phyloP scores from a whole-genome alignment of 306 rosid genomes.

The Prosopis cineraria region DNA sequence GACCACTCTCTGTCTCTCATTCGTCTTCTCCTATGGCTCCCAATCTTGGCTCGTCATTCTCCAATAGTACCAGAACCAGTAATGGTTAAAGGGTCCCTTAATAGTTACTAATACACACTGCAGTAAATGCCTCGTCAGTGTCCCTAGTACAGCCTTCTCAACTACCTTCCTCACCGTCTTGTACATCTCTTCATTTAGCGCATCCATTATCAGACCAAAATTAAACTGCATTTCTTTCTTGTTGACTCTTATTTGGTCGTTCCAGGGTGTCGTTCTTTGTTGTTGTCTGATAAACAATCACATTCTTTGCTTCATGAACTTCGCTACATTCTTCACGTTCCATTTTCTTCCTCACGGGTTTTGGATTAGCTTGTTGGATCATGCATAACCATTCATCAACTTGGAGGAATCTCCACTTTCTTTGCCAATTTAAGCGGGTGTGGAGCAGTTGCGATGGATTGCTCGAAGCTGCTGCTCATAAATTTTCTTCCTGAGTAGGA shows the following conservation, averaged over 20 bases:
- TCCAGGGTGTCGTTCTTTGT: slow-evolving; percentile 30
- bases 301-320: slow-evolving; percentile 27
- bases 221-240: background rate
- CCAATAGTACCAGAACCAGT: slow-evolving; percentile 38
- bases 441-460: background rate
- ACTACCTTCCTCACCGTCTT: slow-evolving; percentile 39
- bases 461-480: slow-evolving; percentile 11
- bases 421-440: background rate
- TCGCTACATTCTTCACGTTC: slow-evolving; percentile 6
- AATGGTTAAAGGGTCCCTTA: background rate
- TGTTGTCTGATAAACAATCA: slow-evolving; percentile 4
- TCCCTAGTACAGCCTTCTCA: slow-evolving; percentile 42
- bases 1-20: too few relatives aligned
- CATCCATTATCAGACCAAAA: slow-evolving; percentile 5
- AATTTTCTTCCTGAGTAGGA: slow-evolving; percentile 16
- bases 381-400: background rate
- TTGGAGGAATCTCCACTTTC: background rate
- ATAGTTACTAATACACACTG: background rate
- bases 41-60: slow-evolving; percentile 3
- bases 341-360: slow-evolving; percentile 14
- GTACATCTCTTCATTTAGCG: background rate
- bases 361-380: slow-evolving; percentile 16
- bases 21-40: background rate
- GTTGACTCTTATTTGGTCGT: background rate
- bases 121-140: slow-evolving; percentile 37